Conservation (phyloP, 768 basidiomycete species). For the Lentinula sp. region DNA sequence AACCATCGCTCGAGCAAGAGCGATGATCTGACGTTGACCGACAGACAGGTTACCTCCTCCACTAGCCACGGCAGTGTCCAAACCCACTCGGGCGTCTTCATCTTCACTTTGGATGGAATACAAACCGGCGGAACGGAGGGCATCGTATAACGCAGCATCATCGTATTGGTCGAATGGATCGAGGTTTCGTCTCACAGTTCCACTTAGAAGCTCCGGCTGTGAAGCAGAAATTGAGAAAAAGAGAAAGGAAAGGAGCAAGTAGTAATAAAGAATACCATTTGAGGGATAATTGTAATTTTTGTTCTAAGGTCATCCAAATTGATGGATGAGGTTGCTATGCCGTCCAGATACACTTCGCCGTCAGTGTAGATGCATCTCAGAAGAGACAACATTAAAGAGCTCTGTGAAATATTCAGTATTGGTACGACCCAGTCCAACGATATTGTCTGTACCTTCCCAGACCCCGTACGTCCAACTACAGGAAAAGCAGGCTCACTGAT, state of each 20-base stretch:
- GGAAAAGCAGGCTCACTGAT: neutral
- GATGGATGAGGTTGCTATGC: slow-evolving; percentile 28
- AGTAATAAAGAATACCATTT: slow-evolving; percentile 14
- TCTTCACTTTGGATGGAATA: slow-evolving; percentile 33
- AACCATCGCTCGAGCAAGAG: slow-evolving; percentile 68
- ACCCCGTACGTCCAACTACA: slow-evolving; percentile 53
- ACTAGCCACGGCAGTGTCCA: slow-evolving; percentile 49
- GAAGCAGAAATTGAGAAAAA: neutral
- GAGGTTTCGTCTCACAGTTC: slow-evolving; percentile 56
- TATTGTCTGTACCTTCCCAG: slow-evolving; percentile 37
- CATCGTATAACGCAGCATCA: slow-evolving; percentile 59
- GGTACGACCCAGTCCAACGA: no score
- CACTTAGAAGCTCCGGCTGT: slow-evolving; percentile 40
- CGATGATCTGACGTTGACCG: slow-evolving; percentile 56
- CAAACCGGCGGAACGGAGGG: slow-evolving; percentile 47
- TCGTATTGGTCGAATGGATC: slow-evolving; percentile 71
- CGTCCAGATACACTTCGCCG: slow-evolving; percentile 43
- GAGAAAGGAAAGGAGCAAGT: neutral
- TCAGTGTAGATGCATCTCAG: slow-evolving; percentile 43
- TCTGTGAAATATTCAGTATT: slow-evolving; percentile 14
- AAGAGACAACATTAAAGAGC: slow-evolving; percentile 41
- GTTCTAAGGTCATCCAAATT: slow-evolving; percentile 41
- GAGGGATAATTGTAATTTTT: slow-evolving; percentile 40
- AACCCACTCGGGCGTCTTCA: slow-evolving; percentile 33
- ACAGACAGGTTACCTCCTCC: slow-evolving; percentile 68